These are phyloP conservation scores for Eutypa lata DNA, from an alignment of 2,329 filamentous ascomycete species.

Conservation along the genomic window DNA sequence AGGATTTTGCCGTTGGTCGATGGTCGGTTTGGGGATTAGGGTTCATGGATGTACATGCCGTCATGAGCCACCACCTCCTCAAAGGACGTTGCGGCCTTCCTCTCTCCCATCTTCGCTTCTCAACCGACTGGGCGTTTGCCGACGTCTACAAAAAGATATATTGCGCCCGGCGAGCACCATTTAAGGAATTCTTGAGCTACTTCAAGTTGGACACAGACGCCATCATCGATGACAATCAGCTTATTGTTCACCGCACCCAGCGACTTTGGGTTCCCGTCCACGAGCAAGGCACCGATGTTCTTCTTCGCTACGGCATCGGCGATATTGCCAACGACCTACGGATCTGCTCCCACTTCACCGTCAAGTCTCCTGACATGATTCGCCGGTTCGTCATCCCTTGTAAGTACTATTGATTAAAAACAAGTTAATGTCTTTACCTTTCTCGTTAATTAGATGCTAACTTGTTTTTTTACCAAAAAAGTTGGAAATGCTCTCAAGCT, in stretches of 20 bases:
- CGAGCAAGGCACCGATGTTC: constrained; percentile 8
- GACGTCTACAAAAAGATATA: constrained; percentile 7
- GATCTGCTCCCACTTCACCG: constrained; percentile 8
- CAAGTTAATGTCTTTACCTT: too few species aligned
- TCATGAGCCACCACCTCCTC: constrained; percentile 3
- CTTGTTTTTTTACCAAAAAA: too few species aligned
- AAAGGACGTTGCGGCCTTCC: constrained; percentile 1
- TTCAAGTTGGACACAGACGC: constrained; percentile 10
- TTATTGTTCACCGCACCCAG: constrained; percentile 7
- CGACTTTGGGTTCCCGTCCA: constrained; percentile 10
- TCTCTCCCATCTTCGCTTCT: constrained; percentile 4
- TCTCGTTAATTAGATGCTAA: too few species aligned
- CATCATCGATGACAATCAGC: neutral
- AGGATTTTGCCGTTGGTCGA: constrained; percentile 7
- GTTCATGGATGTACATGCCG: constrained; percentile 7
- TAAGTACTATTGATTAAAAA: too few species aligned
- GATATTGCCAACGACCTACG: constrained; percentile 9
- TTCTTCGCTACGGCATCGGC: constrained; percentile 9
- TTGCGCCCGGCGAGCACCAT: constrained; percentile 4
- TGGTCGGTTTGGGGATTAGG: constrained; percentile 9
- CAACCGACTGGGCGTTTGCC: constrained; percentile 9
- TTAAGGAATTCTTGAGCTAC: constrained; percentile 10
- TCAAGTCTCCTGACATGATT: constrained; percentile 6
- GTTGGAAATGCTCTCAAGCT: constrained; percentile 2
- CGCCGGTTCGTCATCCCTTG: constrained; percentile 5